These are phyloP conservation scores for Pythium biforme DNA, from an alignment of 352 stramenopile genomes.

Conservation along the genomic window DNA sequence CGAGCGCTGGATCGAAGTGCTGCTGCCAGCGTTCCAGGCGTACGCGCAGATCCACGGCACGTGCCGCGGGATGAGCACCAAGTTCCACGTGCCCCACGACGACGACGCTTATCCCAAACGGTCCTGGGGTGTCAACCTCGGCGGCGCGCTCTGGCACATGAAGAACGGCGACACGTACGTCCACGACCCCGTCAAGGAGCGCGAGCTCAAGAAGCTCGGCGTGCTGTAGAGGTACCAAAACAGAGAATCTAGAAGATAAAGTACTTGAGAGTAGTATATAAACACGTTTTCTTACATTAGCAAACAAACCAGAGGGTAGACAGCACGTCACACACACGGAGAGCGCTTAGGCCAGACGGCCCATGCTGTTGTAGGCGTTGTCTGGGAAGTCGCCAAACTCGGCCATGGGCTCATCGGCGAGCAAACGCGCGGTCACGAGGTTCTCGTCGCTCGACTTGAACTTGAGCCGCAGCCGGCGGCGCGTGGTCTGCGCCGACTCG, in stretches of 20 bases:
- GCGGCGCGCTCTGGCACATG: conserved; percentile 80
- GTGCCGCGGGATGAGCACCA: conserved; percentile 71
- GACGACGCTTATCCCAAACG: conserved; percentile 47
- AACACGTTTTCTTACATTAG: not conserved
- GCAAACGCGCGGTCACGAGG: conserved; percentile 15
- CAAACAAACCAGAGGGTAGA: not conserved
- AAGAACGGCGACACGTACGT: conserved; percentile 82
- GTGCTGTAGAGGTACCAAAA: conserved; percentile 34
- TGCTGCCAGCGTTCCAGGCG: conserved; percentile 63
- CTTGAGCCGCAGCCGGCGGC: conserved; percentile 23
- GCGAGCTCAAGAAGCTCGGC: conserved; percentile 51
- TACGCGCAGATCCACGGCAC: conserved; percentile 59
- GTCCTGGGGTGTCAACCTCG: conserved; percentile 72
- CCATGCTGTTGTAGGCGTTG: conserved; percentile 21
- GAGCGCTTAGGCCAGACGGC: not conserved
- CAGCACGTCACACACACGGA: too few relatives aligned
- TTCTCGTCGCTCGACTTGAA: conserved; percentile 21
- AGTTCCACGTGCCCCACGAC: conserved; percentile 64
- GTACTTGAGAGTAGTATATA: too few relatives aligned
- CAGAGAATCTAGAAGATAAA: too few relatives aligned
- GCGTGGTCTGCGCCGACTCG: conserved; percentile 25
- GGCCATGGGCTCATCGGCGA: conserved; percentile 15
- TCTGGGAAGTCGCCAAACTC: conserved; percentile 21
- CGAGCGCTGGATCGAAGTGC: conserved; percentile 56
- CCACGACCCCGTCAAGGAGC: conserved; percentile 58